Base-by-base conservation (phyloP, 768 basidiomycete genomes). In the Hygrophorus russula region DNA sequence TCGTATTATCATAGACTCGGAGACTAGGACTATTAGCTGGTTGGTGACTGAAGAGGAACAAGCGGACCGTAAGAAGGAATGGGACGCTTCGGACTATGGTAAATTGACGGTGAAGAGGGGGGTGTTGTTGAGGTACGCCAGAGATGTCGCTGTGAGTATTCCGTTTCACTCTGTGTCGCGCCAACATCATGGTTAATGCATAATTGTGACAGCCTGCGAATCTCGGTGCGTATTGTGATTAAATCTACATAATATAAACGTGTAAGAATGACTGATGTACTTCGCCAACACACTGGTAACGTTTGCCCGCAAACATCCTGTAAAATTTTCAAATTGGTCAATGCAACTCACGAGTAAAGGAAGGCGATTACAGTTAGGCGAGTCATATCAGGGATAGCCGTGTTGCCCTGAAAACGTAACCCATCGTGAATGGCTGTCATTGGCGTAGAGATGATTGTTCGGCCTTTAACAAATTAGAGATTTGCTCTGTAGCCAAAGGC, bases 211-310 rank as follows among this genome's bases (percentile, higher is more conserved):
- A 90, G 88, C 82, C 87, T 44, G 88, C 88, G 37, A 87, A 71
- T 55, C 63, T 78, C 40, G 88, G 88, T 18, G 88, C 86, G 15
- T 89, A 85, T 62, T 82, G 80, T 53, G 88, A 91, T 59, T 90
- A 72, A 49, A 27, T 13, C 46, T 41, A 29, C 33, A 39, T 31
- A 44, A 15, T 29, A 15, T 29, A 9, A 38, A 32, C 41, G 31
- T 45, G 53, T 41, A 38, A 44, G 28, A 37, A 17, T 8, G 18
- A 49, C 37, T 37, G 30, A 20, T 27, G 40, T 18, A n/a, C n/a
- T n/a, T n/a, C n/a, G n/a, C n/a, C n/a, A n/a, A n/a, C n/a, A n/a
- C n/a, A n/a, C n/a, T n/a, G n/a, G n/a, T n/a, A n/a, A n/a, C n/a
- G n/a, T n/a, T n/a, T n/a, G n/a, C n/a, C n/a, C n/a, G n/a, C n/a